Conservation (phyloP, 2,329 filamentous ascomycete species). For the Penicillium sp. region DNA sequence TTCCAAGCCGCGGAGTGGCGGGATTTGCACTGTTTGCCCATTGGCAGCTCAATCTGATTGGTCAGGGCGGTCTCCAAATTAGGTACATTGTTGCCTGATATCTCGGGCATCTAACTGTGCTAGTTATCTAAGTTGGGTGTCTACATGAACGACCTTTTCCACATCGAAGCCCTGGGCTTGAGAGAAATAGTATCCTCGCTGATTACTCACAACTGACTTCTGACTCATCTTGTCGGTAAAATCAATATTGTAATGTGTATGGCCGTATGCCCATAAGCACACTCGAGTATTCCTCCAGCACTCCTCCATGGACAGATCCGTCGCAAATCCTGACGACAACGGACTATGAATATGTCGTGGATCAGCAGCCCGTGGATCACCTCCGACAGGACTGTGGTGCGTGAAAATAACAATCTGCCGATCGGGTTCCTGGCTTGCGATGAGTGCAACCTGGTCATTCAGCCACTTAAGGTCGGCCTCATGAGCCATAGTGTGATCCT, state of each 20-base stretch:
- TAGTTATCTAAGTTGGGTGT: background rate
- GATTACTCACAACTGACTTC: constrained; percentile 43
- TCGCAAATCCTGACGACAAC: constrained; percentile 42
- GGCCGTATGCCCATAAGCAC: constrained; percentile 50
- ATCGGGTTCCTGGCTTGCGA: constrained; percentile 30
- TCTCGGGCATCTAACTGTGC: background rate
- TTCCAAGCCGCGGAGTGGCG: constrained; percentile 12
- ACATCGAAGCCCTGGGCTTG: constrained; percentile 39
- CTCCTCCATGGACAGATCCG: constrained; percentile 39
- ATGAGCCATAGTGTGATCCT: constrained; percentile 33
- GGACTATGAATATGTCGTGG: constrained; percentile 34
- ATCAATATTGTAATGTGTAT: constrained; percentile 51
- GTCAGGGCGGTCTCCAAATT: background rate
- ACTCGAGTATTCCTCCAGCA: constrained; percentile 44
- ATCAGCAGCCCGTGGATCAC: constrained; percentile 28
- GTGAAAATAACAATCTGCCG: constrained; percentile 41
- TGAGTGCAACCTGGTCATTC: constrained; percentile 36
- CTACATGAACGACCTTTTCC: constrained; percentile 25
- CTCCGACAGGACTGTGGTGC: constrained; percentile 38
- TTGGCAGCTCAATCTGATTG: background rate
- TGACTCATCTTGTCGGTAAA: constrained; percentile 33
- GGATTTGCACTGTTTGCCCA: constrained; percentile 27
- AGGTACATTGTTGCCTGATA: background rate
- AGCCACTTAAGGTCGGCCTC: constrained; percentile 40
- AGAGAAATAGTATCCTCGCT: constrained; percentile 44